Percentiles rank a stretch among this genome's conserved stretches.
phyloP scores from a whole-genome alignment of 768 basidiomycete species.

The Naganishia vishniacii region DNA sequence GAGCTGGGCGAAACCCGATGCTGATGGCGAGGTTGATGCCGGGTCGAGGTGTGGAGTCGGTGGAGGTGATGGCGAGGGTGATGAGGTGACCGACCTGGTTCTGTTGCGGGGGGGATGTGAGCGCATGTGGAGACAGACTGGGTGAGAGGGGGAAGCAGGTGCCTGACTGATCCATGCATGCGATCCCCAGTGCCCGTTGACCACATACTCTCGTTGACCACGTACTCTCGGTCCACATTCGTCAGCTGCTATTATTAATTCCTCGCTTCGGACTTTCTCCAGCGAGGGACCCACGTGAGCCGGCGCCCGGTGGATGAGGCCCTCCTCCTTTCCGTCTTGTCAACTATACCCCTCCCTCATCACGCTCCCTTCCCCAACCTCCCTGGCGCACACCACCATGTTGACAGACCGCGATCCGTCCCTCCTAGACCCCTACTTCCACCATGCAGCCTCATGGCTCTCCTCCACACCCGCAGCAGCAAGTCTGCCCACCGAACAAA shows the following conservation, averaged over 20 bases:
- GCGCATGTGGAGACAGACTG: slow-evolving; percentile 5
- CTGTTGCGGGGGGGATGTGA: slow-evolving; percentile 11
- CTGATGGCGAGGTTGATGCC: too few species aligned
- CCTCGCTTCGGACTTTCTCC: neutral
- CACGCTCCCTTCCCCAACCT: neutral
- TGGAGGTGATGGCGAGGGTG: slow-evolving; percentile 9
- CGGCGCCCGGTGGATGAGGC: neutral
- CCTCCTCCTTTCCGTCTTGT: neutral
- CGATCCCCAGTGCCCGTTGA: too few species aligned
- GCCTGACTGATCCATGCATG: too few species aligned
- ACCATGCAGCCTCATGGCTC: slow-evolving; percentile 37
- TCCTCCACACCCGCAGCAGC: slow-evolving; percentile 40
- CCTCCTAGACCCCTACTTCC: slow-evolving; percentile 28
- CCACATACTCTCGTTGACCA: too few species aligned
- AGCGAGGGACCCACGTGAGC: too few species aligned
- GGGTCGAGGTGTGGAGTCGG: neutral
- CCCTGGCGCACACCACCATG: neutral
- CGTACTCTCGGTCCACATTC: too few species aligned
- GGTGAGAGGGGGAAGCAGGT: too few species aligned
- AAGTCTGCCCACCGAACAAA: slow-evolving; percentile 37
- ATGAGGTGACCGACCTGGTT: slow-evolving; percentile 10
- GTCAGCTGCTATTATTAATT: neutral
- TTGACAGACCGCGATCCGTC: slow-evolving; percentile 1
- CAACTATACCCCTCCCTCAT: neutral
- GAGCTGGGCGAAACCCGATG: too few species aligned